These are phyloP conservation scores for Leccinum sublutescens DNA, from an alignment of 768 basidiomycete genomes.

Conservation along the genomic window DNA sequence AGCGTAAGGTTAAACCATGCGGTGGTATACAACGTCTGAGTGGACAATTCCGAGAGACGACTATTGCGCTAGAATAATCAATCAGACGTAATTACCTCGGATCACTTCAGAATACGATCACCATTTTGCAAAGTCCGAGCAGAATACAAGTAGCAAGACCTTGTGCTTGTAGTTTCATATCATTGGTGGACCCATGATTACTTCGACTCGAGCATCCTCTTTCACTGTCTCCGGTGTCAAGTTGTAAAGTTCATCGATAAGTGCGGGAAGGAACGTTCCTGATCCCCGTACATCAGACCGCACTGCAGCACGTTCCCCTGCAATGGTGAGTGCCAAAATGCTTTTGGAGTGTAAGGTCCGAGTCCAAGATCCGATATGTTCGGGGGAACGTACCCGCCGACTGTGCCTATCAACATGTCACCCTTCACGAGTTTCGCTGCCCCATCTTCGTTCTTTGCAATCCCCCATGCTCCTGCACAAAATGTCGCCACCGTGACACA, in stretches of 20 bases:
- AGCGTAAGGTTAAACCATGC: no score
- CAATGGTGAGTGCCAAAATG: slow-evolving; percentile 56
- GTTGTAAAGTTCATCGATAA: slow-evolving; percentile 60
- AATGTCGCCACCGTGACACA: slow-evolving; percentile 77
- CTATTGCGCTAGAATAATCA: no score
- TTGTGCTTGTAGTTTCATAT: no score
- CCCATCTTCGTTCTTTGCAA: slow-evolving; percentile 24
- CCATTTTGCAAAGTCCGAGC: no score
- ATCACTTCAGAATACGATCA: no score
- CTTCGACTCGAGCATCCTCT: slow-evolving; percentile 30
- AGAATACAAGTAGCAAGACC: no score
- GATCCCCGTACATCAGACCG: slow-evolving; percentile 56
- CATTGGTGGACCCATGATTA: slow-evolving; percentile 1
- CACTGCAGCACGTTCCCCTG: slow-evolving; percentile 56
- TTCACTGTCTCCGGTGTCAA: slow-evolving; percentile 39
- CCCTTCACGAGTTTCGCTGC: slow-evolving; percentile 60
- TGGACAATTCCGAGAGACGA: no score
- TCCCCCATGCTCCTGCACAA: slow-evolving; percentile 63
- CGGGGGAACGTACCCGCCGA: slow-evolving; percentile 61
- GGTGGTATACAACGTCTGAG: no score
- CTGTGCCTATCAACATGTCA: slow-evolving; percentile 72
- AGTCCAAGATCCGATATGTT: not conserved
- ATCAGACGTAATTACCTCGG: no score
- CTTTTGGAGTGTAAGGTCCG: slow-evolving; percentile 30
- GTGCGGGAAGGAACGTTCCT: slow-evolving; percentile 61